Evolutionary conservation across 352 stramenopile species (phyloP).

Genomic region (Pythium periplocum): DNA sequence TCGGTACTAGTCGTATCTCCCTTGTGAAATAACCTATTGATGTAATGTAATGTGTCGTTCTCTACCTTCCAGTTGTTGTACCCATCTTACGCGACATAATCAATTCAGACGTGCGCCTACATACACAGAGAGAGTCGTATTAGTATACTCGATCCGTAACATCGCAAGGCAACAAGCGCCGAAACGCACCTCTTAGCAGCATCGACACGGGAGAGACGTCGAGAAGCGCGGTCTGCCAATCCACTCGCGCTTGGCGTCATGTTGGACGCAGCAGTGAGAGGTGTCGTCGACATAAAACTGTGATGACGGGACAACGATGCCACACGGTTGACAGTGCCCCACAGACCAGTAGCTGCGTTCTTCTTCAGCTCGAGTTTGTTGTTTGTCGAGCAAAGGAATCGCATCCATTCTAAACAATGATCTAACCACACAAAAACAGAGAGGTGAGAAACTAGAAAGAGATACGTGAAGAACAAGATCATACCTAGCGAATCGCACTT

Average conservation of each 20-base stretch:
- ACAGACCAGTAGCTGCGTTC: conserved; percentile 78
- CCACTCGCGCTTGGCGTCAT: conserved; percentile 7
- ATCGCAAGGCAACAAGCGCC: neutral
- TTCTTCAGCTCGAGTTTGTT: conserved; percentile 87
- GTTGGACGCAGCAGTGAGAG: conserved; percentile 24
- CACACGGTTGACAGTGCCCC: conserved; percentile 84
- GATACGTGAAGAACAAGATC: conserved; percentile 5
- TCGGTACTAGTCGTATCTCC: too few species aligned
- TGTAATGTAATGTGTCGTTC: too few species aligned
- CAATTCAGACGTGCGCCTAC: conserved; percentile 76
- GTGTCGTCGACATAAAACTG: conserved; percentile 70
- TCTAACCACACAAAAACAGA: conserved; percentile 26
- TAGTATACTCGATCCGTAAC: neutral
- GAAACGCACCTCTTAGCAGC: conserved; percentile 66
- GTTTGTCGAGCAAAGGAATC: conserved; percentile 76
- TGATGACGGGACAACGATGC: conserved; percentile 79
- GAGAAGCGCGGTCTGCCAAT: conserved; percentile 21
- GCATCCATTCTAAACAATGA: conserved; percentile 86
- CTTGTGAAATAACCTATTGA: too few species aligned
- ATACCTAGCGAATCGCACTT: conserved; percentile 80
- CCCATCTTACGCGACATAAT: conserved; percentile 82
- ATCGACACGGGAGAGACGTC: conserved; percentile 68
- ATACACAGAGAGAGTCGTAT: conserved; percentile 7
- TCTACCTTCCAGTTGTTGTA: neutral
- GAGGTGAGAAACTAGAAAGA: neutral